These are phyloP conservation scores for Mariannaea sp. DNA, from an alignment of 2,329 filamentous ascomycete species.

Conservation along the genomic window DNA sequence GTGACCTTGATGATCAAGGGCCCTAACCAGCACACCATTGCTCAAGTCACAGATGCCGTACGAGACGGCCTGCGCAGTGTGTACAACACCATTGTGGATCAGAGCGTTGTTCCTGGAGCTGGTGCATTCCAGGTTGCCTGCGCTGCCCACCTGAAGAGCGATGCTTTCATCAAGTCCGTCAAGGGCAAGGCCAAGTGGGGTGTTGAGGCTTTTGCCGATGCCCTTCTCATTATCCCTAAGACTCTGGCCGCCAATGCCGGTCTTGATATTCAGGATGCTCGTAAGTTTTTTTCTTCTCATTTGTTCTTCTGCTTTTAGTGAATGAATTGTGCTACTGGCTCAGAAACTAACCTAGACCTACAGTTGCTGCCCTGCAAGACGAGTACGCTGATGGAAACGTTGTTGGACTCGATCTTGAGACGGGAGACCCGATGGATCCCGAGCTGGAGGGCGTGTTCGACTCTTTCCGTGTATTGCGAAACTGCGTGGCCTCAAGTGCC, in stretches of 20 bases:
- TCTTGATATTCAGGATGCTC: constrained; percentile 93
- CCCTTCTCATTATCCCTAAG: constrained; percentile 94
- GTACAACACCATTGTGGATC: constrained; percentile 99
- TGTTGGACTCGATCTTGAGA: constrained; percentile 84
- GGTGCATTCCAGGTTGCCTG: constrained; percentile 97
- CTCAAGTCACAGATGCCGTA: constrained; percentile 95
- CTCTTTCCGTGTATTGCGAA: constrained; percentile 92
- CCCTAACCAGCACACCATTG: constrained; percentile 94
- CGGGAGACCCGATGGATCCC: constrained; percentile 94
- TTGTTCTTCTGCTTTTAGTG: not conserved
- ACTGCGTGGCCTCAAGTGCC: constrained; percentile 90
- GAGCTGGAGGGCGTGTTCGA: constrained; percentile 92
- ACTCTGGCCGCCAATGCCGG: constrained; percentile 94
- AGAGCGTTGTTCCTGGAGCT: constrained; percentile 90
- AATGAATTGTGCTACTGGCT: not conserved
- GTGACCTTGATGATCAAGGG: constrained; percentile 98
- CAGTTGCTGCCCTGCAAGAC: constrained; percentile 85
- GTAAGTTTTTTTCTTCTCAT: constrained; percentile 59
- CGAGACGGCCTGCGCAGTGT: constrained; percentile 93
- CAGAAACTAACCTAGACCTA: constrained; percentile 24
- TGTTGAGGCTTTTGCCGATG: constrained; percentile 92
- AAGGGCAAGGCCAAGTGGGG: constrained; percentile 99
- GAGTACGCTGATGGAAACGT: constrained; percentile 82
- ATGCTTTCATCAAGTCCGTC: constrained; percentile 84
- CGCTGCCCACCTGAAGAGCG: constrained; percentile 83